Base-by-base conservation (phyloP, 2,329 filamentous ascomycete genomes). In the Gnomoniopsis smithogilvyi region DNA sequence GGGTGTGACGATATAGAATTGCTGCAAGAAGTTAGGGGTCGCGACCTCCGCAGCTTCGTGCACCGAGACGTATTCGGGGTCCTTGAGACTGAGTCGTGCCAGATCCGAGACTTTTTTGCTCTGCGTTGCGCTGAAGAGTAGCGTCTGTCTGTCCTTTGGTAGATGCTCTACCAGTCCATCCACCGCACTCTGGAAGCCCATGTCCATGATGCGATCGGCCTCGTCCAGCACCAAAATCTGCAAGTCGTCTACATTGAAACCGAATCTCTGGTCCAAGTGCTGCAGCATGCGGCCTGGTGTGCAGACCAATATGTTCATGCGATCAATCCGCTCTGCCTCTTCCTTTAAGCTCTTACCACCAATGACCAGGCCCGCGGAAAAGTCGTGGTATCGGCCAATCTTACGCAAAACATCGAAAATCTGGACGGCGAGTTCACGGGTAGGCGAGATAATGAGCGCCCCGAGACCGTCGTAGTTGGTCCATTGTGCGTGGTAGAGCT, bases 271-370 rank as follows among this genome's bases (percentile, higher is more conserved):
- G 68, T 96, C 94, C 68, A 99, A 80, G 73, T 99, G 95, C 74
- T 99, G 95, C 66, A 98, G 77, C 82, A 99, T 96, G 38, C 95
- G 86, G 1, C 95, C 95, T 0, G 95, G 95, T 1, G 95, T 99
- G 69, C 93, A 96, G 11, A 99, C 92, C 26, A 99, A 77, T 51
- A 99, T 98, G 71, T 98, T 99, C 94, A 99, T 98, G 64, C 92
- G 85, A 3, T 61, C 51, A 24, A 63, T 58, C 2, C 92, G 83
- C 66, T 96, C 91, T 24, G 91, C 87, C 75, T 99, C 86, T 68
- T 97, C 93, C 69, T 90, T 88, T 67, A 97, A 70, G 71, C 84
- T 93, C 80, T 96, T 96, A 45, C 95, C 95, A 45, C 95, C 95
- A 67, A 98, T 98, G 11, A 99, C 86, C 67, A 98, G 75, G 0